Evolutionary conservation across 1,139 yeast genomes (phyloP), one percentile per base, ranked within the genome.

Genomic region (Scheffersomyces titani): DNA sequence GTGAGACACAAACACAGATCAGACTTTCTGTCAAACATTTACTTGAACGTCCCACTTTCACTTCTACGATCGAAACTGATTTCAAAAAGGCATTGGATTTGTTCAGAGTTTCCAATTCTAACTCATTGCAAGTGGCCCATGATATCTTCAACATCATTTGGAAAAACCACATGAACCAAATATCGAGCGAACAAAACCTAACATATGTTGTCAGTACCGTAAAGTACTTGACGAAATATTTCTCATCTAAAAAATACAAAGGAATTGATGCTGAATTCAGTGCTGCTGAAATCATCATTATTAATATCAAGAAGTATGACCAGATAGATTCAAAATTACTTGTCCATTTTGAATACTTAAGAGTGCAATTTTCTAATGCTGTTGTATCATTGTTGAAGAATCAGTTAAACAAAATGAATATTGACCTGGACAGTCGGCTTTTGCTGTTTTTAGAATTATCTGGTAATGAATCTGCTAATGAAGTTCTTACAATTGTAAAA

Each of bases 1-100:
- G 13, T 11, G 73, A 85, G 58, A 56, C 52, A 5, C 61, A 85
- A 19, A 57, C 65, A 6, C 58, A 59, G 0, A 52, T 64, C 1
- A 60, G 70, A 50, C 51, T 51, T 4, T 57, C 70, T 3, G 62
- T 84, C 13, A 49, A 62, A 3, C 80, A 81, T 56, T 62, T 86
- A 21, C 64, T 86, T 19, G 57, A 63, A 2, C 73, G 77, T 7
- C 88, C 89, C 5, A 80, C 89, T 0, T 81, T 75, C 62, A 84
- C 74, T 60, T 81, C 90, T 0, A 61, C 62, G 0, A 60, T 86
- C 19, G 91, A 87, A 65, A 70, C 74, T 0, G 75, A 84, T 45
- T 64, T 80, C 49, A 55, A 65, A 0, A 57, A 59, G 0, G 58
- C 77, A 0, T 49, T 70, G 6, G 53, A 61, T 16, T 49, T 77